A percentile compares a stretch with the other conserved stretches of the same genome.
These are phyloP conservation scores for Pseudopithomyces maydicus DNA, from an alignment of 2,329 filamentous ascomycete genomes.

Conservation along the genomic window DNA sequence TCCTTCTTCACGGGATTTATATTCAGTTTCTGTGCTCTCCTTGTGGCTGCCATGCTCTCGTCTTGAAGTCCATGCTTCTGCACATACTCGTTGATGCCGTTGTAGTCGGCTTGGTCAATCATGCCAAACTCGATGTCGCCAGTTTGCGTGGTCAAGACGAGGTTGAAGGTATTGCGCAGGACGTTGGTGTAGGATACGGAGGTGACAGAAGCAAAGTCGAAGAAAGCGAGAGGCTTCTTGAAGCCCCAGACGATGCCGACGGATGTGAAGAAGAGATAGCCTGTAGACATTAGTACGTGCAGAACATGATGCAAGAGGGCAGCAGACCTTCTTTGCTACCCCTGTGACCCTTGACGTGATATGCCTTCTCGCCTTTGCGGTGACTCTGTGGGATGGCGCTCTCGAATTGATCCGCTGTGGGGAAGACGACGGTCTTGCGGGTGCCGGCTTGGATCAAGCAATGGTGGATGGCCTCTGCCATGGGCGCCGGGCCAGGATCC, in stretches of 20 bases:
- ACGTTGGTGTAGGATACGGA: constrained; percentile 68
- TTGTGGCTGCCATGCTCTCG: constrained; percentile 64
- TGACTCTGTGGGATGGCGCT: constrained; percentile 65
- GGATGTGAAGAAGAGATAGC: constrained; percentile 67
- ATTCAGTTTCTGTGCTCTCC: constrained; percentile 65
- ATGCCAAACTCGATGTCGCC: constrained; percentile 68
- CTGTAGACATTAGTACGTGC: constrained; percentile 42
- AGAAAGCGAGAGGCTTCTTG: constrained; percentile 68
- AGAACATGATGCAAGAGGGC: not conserved
- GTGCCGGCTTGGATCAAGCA: constrained; percentile 49
- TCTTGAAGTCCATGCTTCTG: constrained; percentile 66
- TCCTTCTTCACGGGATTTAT: constrained; percentile 46
- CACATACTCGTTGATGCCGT: constrained; percentile 66
- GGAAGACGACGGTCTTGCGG: constrained; percentile 57
- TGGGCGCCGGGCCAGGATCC: constrained; percentile 45
- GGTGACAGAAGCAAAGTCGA: constrained; percentile 63
- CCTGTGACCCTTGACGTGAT: constrained; percentile 66
- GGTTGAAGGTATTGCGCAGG: constrained; percentile 69
- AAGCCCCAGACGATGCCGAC: constrained; percentile 68
- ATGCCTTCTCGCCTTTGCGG: constrained; percentile 66
- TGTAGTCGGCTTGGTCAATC: constrained; percentile 68
- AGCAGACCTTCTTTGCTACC: constrained; percentile 67
- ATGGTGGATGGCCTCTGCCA: constrained; percentile 53
- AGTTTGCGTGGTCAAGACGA: constrained; percentile 59
- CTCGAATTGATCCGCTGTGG: constrained; percentile 62